Base-by-base conservation (phyloP, 805 yeast species). In the Ogataea paradorogensis region DNA sequence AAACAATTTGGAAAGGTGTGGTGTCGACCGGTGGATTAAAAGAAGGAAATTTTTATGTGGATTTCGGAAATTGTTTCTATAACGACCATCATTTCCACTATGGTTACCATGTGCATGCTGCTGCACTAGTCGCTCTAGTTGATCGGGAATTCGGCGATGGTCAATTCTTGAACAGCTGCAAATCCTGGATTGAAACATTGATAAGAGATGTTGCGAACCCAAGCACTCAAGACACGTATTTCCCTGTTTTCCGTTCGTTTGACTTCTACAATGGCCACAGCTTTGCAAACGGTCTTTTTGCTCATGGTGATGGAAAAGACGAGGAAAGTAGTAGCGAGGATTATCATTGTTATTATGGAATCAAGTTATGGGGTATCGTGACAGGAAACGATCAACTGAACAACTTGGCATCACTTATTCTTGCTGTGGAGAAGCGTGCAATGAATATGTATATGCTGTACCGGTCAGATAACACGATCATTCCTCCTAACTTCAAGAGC, bases 21-120 rank as follows among this genome's bases (percentile, higher is more conserved):
- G 73, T 86, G 9, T 84, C 95, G 0, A 70, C 82, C 0, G 86
- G 88, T 0, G 78, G 76, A 3, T 42, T 63, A 15, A 32, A 34
- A 3, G 66, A 59, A 31, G 67, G 66, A 0, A 62, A 63, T 42
- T 58, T 61, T 30, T 61, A 61, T 22, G 50, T 55, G 26, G 83
- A 80, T 53, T 87, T 71, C 58, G 95, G 95, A 33, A 74, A 82
- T 58, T 75, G 84, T 16, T 83, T 76, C 58, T 86, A 85, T 63
- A 85, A 86, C 51, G 95, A 87, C 55, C 95, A 87, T 53, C 93
- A 86, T 57, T 87, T 85, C 73, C 95, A 87, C 59, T 87, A 83
- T 54, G 93, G 93, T 9, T 87, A 85, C 61, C 82, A 79, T 50
- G 71, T 86, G 33, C 90, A 85, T 57, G 84, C 95, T 1, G 95